A percentile compares a stretch with the other conserved stretches of the same genome.
Evolutionary conservation across 345 rosid genomes (phyloP).

Genomic region (Limnanthes douglasii): DNA sequence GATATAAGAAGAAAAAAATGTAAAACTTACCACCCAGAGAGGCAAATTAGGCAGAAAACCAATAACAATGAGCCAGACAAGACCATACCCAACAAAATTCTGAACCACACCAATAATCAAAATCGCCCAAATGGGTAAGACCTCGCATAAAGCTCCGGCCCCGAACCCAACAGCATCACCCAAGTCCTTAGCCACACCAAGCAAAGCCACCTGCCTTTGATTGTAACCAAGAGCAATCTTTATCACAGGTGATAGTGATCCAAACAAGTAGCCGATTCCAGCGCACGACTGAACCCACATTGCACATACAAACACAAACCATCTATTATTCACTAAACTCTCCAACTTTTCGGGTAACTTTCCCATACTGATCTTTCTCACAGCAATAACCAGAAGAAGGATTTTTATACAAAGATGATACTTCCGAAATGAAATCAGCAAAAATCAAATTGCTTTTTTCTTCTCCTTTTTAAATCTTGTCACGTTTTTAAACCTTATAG

Average conservation of each 20-base stretch:
- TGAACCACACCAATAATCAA: slow-evolving; percentile 43
- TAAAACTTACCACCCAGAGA: slow-evolving; percentile 68
- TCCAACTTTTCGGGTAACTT: no score
- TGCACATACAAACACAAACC: slow-evolving; percentile 73
- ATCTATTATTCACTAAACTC: slow-evolving; percentile 36
- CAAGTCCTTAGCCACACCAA: slow-evolving; percentile 77
- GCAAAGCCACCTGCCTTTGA: slow-evolving; percentile 59
- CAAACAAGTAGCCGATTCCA: slow-evolving; percentile 72
- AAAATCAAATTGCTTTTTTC: no score
- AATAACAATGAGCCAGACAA: slow-evolving; percentile 52
- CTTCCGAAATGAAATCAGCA: no score
- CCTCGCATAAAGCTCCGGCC: slow-evolving; percentile 48
- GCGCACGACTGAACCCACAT: slow-evolving; percentile 78
- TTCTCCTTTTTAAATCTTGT: no score
- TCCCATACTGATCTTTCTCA: no score
- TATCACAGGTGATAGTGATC: slow-evolving; percentile 72
- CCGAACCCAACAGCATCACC: slow-evolving; percentile 56
- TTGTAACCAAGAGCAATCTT: slow-evolving; percentile 51
- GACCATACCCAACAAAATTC: slow-evolving; percentile 53
- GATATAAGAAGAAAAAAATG: neutral
- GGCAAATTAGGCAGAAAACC: slow-evolving; percentile 43
- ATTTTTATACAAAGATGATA: no score
- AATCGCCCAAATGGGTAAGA: slow-evolving; percentile 46
- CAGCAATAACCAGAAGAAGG: no score
- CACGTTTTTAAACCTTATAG: no score